phyloP scores from a whole-genome alignment of 306 rosid species.

The Herpetospermum pedunculosum region DNA sequence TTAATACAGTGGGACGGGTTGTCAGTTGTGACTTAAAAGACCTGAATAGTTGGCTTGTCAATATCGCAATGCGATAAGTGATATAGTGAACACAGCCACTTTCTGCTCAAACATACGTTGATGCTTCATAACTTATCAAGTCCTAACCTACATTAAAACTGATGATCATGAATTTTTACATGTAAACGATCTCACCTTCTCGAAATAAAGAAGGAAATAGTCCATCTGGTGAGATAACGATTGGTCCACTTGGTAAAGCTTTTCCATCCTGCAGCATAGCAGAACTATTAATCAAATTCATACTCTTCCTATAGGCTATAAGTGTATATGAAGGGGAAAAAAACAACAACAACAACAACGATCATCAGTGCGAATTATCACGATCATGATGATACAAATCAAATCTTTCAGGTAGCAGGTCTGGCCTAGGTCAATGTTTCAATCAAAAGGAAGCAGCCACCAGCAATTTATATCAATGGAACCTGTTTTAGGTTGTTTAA shows the following conservation, averaged over 20 bases:
- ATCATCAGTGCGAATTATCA: not conserved
- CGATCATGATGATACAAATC: not conserved
- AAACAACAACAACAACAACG: too few species aligned
- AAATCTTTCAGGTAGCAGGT: not conserved
- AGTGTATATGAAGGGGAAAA: not conserved
- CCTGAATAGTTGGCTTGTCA: not conserved
- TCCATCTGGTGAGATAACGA: slow-evolving; percentile 98
- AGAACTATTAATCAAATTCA: slow-evolving; percentile 5
- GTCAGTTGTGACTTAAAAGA: not conserved
- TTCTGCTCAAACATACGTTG: not conserved
- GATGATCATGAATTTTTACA: not conserved
- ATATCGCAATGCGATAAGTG: not conserved
- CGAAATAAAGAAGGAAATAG: slow-evolving; percentile 82
- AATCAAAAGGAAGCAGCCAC: not conserved
- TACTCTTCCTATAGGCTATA: not conserved
- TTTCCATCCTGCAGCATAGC: slow-evolving; percentile 68
- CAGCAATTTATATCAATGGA: not conserved
- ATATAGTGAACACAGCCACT: not conserved
- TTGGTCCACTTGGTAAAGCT: slow-evolving; percentile 79
- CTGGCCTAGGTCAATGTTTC: not conserved
- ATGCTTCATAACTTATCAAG: not conserved
- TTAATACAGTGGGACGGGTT: not conserved
- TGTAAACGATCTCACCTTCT: slow-evolving; percentile 49
- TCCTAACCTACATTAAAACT: not conserved
- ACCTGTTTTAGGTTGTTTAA: slow-evolving; percentile 26